Evolutionary conservation across 805 yeast genomes (phyloP).

Genomic region (Pichia nanzhaoensis): DNA sequence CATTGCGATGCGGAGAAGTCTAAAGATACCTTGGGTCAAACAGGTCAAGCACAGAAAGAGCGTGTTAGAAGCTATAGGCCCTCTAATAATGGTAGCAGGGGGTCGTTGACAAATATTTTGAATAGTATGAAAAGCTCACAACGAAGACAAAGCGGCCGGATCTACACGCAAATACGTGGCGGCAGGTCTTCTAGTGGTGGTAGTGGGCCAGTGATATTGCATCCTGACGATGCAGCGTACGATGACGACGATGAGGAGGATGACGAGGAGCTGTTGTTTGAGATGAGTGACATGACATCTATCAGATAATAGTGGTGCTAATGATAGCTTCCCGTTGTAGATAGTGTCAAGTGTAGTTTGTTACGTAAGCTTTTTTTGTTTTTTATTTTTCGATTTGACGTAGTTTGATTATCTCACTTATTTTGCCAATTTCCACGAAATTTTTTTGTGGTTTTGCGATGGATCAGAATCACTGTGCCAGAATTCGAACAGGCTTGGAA

Average conservation of each 20-base stretch:
- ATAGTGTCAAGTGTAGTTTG: no score
- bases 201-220: slow-evolving; percentile 1
- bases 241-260: slow-evolving; percentile 44
- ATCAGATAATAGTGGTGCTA: slow-evolving; percentile 17
- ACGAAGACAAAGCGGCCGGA: slow-evolving; percentile 5
- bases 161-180: background rate
- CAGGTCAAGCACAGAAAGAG: background rate
- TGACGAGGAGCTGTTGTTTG: slow-evolving; percentile 50
- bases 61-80: background rate
- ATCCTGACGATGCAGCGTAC: background rate
- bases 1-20: background rate
- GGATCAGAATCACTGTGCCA: background rate
- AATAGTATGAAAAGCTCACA: slow-evolving; percentile 6
- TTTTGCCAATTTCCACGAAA: no score
- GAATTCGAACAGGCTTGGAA: background rate
- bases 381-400: background rate
- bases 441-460: no score
- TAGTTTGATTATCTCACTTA: no score
- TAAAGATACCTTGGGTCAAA: background rate
- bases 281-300: slow-evolving; percentile 66
- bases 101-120: slow-evolving; percentile 2
- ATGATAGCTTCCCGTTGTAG: no score
- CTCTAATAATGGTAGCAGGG: background rate
- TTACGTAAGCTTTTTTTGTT: background rate
- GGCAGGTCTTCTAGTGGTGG: background rate